Base-by-base conservation (phyloP, 345 rosid species). In the Arabis alpina region DNA sequence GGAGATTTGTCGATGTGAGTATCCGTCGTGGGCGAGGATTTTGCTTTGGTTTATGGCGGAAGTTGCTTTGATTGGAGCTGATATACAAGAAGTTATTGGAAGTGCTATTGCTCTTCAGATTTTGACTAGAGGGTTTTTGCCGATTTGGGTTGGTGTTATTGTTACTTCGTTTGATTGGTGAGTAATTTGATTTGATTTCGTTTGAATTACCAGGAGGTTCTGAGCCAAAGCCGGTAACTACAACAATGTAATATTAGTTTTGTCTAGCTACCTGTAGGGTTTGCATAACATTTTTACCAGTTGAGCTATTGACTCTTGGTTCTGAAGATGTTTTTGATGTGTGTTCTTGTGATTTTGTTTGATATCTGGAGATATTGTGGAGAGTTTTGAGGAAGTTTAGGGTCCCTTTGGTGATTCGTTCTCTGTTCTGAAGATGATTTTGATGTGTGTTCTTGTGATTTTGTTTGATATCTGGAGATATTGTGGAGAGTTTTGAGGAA, bases 71-170 rank as follows among this genome's bases (percentile, higher is more conserved):
- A 85, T 93, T 60, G 98, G 93, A 4, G 98, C 98, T 44, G 98
- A 93, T 61, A 91, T 93, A 48, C 98, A 93, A 63, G 97, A 93
- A 80, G 98, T 93, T 48, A 91, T 93, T 27, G 98, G 97, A 19
- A 89, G 96, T 41, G 98, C 96, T 2, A 87, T 93, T 30, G 98
- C 94, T 42, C 86, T 93, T 61, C 90, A 86, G 86, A 90, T 93
- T 32, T 80, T 93, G 88, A 91, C 94, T 28, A 74, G 79, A 13
- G 98, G 98, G n/a, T 75, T 74, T 54, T 67, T 91, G 55, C 98
- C 97, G 5, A 86, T 89, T 10, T 91, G 98, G 98, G 87, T 78
- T 2, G 98, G 97, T 8, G 98, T 93, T 23, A 47, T 91, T 41
- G 84, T 93, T 63, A 91, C 98, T 0, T 84, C 98, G 0, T 82